Evolutionary conservation across 495 filamentous ascomycete species (phyloP).

Genomic region (Aspergillus coremiiformis): DNA sequence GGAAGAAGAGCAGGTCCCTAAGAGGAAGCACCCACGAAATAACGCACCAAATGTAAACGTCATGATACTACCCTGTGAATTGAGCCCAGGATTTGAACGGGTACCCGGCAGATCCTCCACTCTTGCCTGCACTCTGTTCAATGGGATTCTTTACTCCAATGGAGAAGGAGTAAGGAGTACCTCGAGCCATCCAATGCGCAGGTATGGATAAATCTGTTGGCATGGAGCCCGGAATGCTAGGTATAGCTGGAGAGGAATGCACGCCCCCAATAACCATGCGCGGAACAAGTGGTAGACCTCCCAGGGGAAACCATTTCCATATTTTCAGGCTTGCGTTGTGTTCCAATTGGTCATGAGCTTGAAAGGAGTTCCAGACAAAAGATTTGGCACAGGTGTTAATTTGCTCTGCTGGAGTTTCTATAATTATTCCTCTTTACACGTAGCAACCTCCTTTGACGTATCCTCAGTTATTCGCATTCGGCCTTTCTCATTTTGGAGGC

Average conservation of each 20-base stretch:
- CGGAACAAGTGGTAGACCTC: conserved; percentile 5
- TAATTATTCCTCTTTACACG: conserved; percentile 14
- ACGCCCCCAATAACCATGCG: conserved; percentile 30
- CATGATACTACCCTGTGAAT: conserved; percentile 19
- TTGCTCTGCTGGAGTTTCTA: conserved; percentile 12
- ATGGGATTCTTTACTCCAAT: not conserved
- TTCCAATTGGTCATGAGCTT: conserved; percentile 7
- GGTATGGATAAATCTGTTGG: conserved; percentile 15
- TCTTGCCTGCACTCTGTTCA: conserved; percentile 3
- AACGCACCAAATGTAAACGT: conserved; percentile 28
- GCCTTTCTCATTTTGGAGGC: not conserved
- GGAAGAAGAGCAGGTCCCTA: not conserved
- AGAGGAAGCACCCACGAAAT: not conserved
- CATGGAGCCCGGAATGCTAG: conserved; percentile 24
- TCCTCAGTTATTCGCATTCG: conserved; percentile 7
- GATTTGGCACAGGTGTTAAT: conserved; percentile 3
- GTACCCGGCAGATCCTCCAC: not conserved
- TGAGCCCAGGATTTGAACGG: not conserved
- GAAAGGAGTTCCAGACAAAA: conserved; percentile 1
- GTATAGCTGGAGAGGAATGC: conserved; percentile 34
- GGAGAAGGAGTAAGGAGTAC: not conserved
- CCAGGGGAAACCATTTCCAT: conserved; percentile 5
- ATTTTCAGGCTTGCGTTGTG: conserved; percentile 3
- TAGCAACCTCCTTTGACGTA: not conserved
- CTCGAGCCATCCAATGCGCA: conserved; percentile 1